Percentiles rank a stretch among this genome's conserved stretches.
These are phyloP conservation scores for Linum trigynum DNA, from an alignment of 345 rosid species.

Conservation along the genomic window DNA sequence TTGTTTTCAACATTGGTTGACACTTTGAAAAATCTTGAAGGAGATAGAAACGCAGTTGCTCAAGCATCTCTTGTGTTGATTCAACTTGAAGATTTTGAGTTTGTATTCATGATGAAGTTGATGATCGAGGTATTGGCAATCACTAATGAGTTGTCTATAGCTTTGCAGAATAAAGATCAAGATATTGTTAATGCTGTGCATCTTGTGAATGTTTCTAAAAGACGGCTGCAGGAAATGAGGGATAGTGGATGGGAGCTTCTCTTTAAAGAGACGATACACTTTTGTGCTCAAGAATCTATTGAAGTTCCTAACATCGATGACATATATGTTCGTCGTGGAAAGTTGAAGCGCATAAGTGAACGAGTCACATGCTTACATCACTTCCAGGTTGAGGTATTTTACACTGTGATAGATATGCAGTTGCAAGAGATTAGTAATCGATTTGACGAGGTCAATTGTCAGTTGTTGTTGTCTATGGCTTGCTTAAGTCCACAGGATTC, in stretches of 20 bases:
- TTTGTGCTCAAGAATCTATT: not conserved
- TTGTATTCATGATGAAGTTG: not conserved
- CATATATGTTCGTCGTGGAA: not conserved
- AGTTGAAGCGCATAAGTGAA: not conserved
- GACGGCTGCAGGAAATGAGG: not conserved
- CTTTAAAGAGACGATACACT: not conserved
- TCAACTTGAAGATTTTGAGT: not conserved
- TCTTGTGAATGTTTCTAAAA: not conserved
- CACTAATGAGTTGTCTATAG: constrained; percentile 1
- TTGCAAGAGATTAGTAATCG: not conserved
- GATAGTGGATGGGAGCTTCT: not conserved
- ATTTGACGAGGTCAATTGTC: not conserved
- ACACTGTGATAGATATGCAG: not conserved
- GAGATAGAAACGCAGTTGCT: not conserved
- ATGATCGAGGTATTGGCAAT: constrained; percentile 1
- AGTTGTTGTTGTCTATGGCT: not conserved
- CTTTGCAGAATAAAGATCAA: constrained; percentile 7
- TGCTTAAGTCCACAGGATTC: not conserved
- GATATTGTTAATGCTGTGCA: constrained; percentile 4
- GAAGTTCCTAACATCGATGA: not conserved
- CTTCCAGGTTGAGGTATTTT: not conserved
- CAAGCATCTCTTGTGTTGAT: not conserved
- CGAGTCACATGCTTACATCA: not conserved
- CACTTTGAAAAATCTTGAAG: not conserved
- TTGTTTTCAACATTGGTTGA: not conserved